Evolutionary conservation across 73 alveolate genomes (phyloP).

Genomic region (Blepharisma japonicum): DNA sequence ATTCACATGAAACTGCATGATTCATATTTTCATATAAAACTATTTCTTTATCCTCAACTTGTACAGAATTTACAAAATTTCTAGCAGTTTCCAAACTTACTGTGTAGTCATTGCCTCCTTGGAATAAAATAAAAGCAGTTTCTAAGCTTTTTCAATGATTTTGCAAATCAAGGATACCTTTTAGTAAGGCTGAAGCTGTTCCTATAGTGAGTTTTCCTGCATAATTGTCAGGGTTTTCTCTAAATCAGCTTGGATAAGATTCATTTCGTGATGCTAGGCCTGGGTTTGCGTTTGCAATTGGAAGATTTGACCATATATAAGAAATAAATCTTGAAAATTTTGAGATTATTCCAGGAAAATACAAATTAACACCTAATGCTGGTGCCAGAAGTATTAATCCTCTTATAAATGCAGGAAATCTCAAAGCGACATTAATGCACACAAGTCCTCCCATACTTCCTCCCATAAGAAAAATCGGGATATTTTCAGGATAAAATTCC

Average conservation of each 20-base stretch:
- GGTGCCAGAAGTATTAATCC: background rate
- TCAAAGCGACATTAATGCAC: background rate
- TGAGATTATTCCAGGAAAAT: too few species aligned
- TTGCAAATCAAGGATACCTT: background rate
- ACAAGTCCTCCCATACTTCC: slow-evolving; percentile 18
- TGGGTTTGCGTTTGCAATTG: too few species aligned
- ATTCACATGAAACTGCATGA: slow-evolving; percentile 7
- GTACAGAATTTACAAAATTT: background rate
- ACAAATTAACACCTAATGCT: background rate
- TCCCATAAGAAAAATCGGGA: slow-evolving; percentile 21
- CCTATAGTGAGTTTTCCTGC: background rate
- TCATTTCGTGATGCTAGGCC: background rate
- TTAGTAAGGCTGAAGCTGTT: background rate
- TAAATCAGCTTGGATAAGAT: background rate
- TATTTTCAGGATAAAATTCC: background rate
- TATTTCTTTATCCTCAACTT: background rate
- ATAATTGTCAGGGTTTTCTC: background rate
- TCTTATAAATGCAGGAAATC: background rate
- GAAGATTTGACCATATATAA: too few species aligned
- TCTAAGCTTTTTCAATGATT: background rate
- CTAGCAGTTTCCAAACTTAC: background rate
- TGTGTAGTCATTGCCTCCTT: background rate
- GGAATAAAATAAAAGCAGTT: background rate
- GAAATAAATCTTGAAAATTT: too few species aligned
- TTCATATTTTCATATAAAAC: background rate